A percentile compares a stretch with the other conserved stretches of the same genome.
These are phyloP conservation scores for Aureobasidium sp. DNA, from an alignment of 2,329 filamentous ascomycete genomes.

Conservation along the genomic window DNA sequence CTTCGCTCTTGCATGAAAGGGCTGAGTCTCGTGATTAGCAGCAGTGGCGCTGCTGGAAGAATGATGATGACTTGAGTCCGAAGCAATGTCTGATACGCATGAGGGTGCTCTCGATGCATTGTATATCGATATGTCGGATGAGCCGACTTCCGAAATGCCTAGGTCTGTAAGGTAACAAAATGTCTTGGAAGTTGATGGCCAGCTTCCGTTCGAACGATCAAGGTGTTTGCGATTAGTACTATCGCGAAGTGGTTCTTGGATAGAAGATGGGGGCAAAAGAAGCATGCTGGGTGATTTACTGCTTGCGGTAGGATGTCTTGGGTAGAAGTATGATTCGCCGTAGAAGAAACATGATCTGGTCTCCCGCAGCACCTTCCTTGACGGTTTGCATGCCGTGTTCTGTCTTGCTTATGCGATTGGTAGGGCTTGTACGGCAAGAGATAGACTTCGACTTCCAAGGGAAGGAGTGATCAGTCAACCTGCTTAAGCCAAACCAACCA, in stretches of 20 bases:
- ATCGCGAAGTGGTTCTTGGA: constrained; percentile 12
- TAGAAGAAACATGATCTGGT: not conserved
- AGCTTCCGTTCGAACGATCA: not conserved
- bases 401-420: not conserved
- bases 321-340: not conserved
- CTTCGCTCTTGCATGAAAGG: not conserved
- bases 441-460: not conserved
- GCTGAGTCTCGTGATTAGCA: not conserved
- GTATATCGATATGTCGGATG: constrained; percentile 5
- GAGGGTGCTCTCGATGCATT: constrained; percentile 10
- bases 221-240: constrained; percentile 3
- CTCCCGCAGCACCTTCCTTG: not conserved
- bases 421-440: not conserved
- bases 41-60: not conserved
- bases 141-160: not conserved
- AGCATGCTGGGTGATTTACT: constrained; percentile 10
- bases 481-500: not conserved
- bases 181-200: not conserved
- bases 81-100: not conserved
- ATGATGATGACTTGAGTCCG: not conserved
- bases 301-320: constrained; percentile 5
- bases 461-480: not conserved
- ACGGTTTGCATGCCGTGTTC: not conserved
- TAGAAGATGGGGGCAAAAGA: constrained; percentile 15
- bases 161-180: not conserved